Conservation (phyloP, 176 grass and related monocot species). For the Rhynchospora tenuis region DNA sequence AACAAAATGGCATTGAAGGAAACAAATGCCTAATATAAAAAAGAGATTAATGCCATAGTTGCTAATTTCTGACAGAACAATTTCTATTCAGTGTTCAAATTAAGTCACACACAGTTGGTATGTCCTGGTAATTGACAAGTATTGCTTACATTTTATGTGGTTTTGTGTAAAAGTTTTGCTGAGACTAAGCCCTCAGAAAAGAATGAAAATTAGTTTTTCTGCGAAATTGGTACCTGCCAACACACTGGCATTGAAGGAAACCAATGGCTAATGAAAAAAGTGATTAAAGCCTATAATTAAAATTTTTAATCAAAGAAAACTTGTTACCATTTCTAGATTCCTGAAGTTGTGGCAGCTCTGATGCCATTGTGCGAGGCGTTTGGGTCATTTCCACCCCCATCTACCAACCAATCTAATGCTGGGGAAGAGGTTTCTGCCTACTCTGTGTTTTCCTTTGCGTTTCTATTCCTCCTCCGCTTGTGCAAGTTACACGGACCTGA, state of each 20-base stretch:
- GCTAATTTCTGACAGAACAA: too few relatives aligned
- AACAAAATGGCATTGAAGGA: slow-evolving; percentile 6
- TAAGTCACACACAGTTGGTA: too few relatives aligned
- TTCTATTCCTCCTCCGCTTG: not conserved
- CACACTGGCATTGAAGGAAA: slow-evolving; percentile 9
- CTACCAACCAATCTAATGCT: not conserved
- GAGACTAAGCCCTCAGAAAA: too few relatives aligned
- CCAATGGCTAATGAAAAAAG: slow-evolving; percentile 13
- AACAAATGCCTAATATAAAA: slow-evolving; percentile 8
- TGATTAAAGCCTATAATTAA: slow-evolving; percentile 41
- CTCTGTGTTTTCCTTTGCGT: not conserved
- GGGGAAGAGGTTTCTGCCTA: not conserved
- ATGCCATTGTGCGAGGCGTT: not conserved
- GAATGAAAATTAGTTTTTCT: too few relatives aligned
- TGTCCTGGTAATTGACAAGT: too few relatives aligned
- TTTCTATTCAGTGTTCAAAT: too few relatives aligned
- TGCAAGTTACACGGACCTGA: not conserved
- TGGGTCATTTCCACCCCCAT: not conserved
- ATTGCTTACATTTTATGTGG: too few relatives aligned
- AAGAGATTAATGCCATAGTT: not conserved
- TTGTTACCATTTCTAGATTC: not conserved
- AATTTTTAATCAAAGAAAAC: slow-evolving; percentile 50
- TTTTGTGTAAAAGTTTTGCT: too few relatives aligned
- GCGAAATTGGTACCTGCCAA: too few relatives aligned
- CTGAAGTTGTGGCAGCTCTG: not conserved